phyloP scores from a whole-genome alignment of 2,329 filamentous ascomycete species.

The Ceratocystis cacaofunesta region DNA sequence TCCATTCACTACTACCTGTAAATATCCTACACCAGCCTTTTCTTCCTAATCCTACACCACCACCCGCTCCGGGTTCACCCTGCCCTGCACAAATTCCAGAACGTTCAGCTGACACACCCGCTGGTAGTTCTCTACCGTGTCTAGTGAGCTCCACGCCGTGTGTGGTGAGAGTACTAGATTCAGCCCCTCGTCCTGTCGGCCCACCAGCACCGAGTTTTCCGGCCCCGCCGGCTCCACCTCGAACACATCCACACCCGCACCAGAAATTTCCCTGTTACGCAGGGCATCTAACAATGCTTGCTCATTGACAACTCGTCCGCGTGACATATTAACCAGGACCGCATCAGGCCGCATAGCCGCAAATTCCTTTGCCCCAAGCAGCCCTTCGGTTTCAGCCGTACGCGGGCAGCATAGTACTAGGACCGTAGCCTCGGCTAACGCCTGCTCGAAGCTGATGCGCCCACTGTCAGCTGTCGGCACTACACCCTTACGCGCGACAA shows the following conservation, averaged over 20 bases:
- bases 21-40: not conserved
- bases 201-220: slow-evolving; percentile 17
- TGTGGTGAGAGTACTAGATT: slow-evolving; percentile 17
- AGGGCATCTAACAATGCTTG: slow-evolving; percentile 54
- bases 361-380: slow-evolving; percentile 34
- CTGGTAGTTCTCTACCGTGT: slow-evolving; percentile 16
- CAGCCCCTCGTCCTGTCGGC: not conserved
- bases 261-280: slow-evolving; percentile 55
- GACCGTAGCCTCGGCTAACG: slow-evolving; percentile 58
- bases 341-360: slow-evolving; percentile 57
- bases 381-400: slow-evolving; percentile 58
- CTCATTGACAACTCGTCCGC: slow-evolving; percentile 71
- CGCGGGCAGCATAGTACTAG: slow-evolving; percentile 70
- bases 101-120: slow-evolving; percentile 16
- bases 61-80: slow-evolving; percentile 8
- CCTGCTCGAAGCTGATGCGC: slow-evolving; percentile 25
- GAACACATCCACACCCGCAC: slow-evolving; percentile 68
- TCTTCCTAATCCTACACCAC: not conserved
- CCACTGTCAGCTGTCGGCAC: not conserved
- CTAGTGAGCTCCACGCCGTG: slow-evolving; percentile 17
- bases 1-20: not conserved
- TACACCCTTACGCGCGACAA: slow-evolving; percentile 9
- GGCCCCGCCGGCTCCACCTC: slow-evolving; percentile 52
- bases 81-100: slow-evolving; percentile 4
- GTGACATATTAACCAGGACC: slow-evolving; percentile 62